Conservation (phyloP, 177 flowering plant species). For the Vitis hybrid region DNA sequence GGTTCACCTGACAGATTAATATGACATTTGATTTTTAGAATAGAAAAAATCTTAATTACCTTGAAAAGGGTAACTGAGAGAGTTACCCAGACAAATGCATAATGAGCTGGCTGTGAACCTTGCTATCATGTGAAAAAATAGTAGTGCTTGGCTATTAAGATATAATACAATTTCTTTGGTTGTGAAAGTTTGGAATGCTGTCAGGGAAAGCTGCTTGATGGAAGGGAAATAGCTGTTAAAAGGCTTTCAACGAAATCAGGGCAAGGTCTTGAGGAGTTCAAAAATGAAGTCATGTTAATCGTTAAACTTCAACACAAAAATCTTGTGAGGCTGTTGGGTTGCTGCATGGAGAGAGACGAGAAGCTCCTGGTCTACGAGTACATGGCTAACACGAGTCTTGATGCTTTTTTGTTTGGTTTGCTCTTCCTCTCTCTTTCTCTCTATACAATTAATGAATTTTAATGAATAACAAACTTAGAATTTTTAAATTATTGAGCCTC, state of each 20-base stretch:
- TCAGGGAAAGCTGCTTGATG: background rate
- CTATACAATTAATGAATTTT: too few species aligned
- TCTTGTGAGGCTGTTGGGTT: slow-evolving; percentile 28
- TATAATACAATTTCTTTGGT: background rate
- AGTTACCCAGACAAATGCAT: too few species aligned
- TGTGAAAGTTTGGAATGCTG: background rate
- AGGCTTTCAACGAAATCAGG: slow-evolving; percentile 17
- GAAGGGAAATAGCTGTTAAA: slow-evolving; percentile 26
- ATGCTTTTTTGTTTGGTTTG: slow-evolving; percentile 27
- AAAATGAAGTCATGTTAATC: slow-evolving; percentile 16
- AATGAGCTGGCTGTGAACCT: too few species aligned
- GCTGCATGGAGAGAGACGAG: slow-evolving; percentile 19
- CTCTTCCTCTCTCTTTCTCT: background rate
- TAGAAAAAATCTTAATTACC: too few species aligned
- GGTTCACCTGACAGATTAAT: background rate
- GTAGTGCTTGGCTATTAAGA: background rate
- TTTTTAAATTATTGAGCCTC: too few species aligned
- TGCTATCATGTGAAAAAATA: background rate
- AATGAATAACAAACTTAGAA: too few species aligned
- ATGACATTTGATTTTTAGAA: background rate
- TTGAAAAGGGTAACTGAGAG: too few species aligned
- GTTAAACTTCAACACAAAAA: slow-evolving; percentile 26
- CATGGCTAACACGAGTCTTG: slow-evolving; percentile 24
- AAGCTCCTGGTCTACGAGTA: slow-evolving; percentile 22
- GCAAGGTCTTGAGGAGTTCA: slow-evolving; percentile 22